Conservation (phyloP, 208 protist genomes). For the Phytomonas serpens region DNA sequence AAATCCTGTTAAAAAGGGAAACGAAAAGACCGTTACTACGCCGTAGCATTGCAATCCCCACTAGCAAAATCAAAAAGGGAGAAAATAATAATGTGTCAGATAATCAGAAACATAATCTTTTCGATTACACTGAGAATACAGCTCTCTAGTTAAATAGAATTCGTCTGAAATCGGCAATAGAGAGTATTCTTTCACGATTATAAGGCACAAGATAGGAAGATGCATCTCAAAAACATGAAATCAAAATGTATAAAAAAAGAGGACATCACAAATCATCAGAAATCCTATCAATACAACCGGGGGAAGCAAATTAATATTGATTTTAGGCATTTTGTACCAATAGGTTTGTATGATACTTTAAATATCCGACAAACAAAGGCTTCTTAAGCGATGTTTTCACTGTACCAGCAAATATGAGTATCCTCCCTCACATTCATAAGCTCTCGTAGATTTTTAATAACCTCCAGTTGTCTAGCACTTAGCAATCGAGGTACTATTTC, state of each 20-base stretch:
- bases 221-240: neutral
- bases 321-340: neutral
- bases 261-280: neutral
- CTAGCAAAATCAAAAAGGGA: conserved; percentile 4
- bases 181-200: neutral
- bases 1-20: conserved; percentile 8
- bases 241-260: neutral
- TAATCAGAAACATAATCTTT: neutral
- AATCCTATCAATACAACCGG: neutral
- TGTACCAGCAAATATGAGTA: conserved; percentile 65
- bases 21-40: neutral
- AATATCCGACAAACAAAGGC: neutral
- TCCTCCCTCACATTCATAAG: conserved; percentile 37
- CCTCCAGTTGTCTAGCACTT: conserved; percentile 26
- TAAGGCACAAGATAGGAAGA: neutral
- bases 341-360: neutral
- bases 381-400: conserved; percentile 39
- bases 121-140: neutral
- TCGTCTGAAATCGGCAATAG: neutral
- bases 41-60: neutral
- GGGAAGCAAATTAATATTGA: neutral
- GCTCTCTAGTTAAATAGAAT: neutral
- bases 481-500: conserved; percentile 18
- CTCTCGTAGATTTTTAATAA: conserved; percentile 28
- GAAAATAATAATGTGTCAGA: neutral